Conservation (phyloP, 768 basidiomycete genomes). For the Macrolepiota fuliginosa region DNA sequence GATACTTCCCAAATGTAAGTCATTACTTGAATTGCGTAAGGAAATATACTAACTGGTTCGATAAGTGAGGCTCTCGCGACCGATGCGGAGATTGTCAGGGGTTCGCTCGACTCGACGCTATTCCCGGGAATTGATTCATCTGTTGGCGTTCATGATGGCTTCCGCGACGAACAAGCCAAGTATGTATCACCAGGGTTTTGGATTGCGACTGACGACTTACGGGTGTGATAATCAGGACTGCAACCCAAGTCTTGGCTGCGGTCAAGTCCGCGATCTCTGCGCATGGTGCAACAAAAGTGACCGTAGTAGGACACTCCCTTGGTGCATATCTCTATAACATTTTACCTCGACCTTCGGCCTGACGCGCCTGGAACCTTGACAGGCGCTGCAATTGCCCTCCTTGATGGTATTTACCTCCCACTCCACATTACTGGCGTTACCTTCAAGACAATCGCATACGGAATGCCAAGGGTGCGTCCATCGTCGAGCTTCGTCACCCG, state of each 20-base stretch:
- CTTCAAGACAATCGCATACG: slow-evolving; percentile 15
- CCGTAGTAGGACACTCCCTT: slow-evolving; percentile 43
- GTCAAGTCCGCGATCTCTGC: slow-evolving; percentile 32
- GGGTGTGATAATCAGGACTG: slow-evolving; percentile 31
- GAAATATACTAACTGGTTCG: background rate
- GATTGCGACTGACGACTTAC: background rate
- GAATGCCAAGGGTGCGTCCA: slow-evolving; percentile 29
- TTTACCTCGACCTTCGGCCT: slow-evolving; percentile 19
- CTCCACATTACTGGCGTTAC: slow-evolving; percentile 12
- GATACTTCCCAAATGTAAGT: slow-evolving; percentile 15
- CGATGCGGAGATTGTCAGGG: slow-evolving; percentile 32
- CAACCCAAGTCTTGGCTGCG: slow-evolving; percentile 36
- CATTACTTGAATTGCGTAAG: too few relatives aligned
- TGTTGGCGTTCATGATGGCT: slow-evolving; percentile 43
- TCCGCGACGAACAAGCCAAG: slow-evolving; percentile 39
- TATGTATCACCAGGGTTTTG: slow-evolving; percentile 15
- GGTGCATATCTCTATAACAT: slow-evolving; percentile 22
- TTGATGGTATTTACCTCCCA: slow-evolving; percentile 8
- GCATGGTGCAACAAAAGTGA: slow-evolving; percentile 31
- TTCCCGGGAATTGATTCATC: slow-evolving; percentile 42
- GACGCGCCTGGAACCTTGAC: background rate
- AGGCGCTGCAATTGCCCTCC: slow-evolving; percentile 11
- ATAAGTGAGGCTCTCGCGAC: slow-evolving; percentile 37
- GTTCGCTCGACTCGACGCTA: slow-evolving; percentile 29
- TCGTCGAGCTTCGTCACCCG: slow-evolving; percentile 3